Evolutionary conservation across 139 green algal species (phyloP).

Genomic region (Chlorella sp.): DNA sequence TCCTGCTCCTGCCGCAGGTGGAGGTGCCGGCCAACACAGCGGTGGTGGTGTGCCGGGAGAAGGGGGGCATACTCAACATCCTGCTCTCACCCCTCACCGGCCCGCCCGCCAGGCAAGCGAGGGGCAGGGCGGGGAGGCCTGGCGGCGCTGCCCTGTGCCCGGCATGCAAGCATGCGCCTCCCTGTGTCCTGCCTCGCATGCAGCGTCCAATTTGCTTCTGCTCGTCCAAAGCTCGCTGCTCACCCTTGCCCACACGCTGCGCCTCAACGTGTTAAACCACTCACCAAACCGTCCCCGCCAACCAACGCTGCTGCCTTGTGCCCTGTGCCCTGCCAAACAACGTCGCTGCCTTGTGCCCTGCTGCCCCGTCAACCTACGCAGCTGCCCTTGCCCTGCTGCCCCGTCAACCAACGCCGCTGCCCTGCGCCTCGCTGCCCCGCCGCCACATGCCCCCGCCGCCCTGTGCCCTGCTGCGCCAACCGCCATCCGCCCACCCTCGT

Average conservation of each 20-base stretch:
- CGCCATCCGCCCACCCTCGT: not conserved
- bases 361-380: no score
- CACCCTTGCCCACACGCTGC: not conserved
- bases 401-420: no score
- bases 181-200: not conserved
- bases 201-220: not conserved
- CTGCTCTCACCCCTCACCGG: slow-evolving; percentile 63
- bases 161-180: not conserved
- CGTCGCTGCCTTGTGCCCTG: no score
- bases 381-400: no score
- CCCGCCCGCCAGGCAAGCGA: not conserved
- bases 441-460: no score
- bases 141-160: slow-evolving; percentile 11
- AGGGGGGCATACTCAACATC: slow-evolving; percentile 83
- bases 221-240: not conserved
- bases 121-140: not conserved
- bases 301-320: no score
- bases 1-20: not conserved
- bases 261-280: no score
- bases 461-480: no score
- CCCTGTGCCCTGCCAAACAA: no score
- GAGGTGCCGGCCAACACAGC: slow-evolving; percentile 85
- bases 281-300: no score
- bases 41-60: slow-evolving; percentile 81
- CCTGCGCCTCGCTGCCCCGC: no score